A percentile compares a stretch with the other conserved stretches of the same genome.
These are phyloP conservation scores for Puccinellia tenuiflora DNA, from an alignment of 176 grass and related monocot genomes.

Conservation along the genomic window DNA sequence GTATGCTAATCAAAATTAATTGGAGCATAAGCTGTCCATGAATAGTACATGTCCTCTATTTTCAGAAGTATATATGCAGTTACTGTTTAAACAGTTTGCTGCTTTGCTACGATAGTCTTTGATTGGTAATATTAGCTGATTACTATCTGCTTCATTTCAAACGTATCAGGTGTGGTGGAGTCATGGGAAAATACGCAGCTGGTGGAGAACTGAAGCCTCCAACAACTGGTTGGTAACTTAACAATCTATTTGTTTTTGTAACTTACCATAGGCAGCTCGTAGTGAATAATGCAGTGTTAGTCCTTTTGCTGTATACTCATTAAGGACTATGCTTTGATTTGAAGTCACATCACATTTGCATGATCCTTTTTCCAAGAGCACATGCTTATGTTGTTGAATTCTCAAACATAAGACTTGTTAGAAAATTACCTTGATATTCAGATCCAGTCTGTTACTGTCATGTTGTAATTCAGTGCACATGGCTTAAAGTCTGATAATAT, in stretches of 20 bases:
- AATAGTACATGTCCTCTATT: background rate
- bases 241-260: background rate
- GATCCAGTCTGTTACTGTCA: background rate
- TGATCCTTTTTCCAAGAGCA: background rate
- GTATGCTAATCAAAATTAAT: background rate
- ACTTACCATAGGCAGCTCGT: background rate
- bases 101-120: conserved; percentile 4
- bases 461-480: background rate
- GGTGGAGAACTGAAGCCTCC: conserved; percentile 99
- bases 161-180: conserved; percentile 77
- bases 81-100: background rate
- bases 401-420: background rate
- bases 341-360: background rate
- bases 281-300: background rate
- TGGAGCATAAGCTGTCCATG: background rate
- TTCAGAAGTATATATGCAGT: conserved; percentile 5
- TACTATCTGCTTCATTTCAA: conserved; percentile 24
- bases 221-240: conserved; percentile 78
- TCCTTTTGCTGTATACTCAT: background rate
- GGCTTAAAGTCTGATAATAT: background rate
- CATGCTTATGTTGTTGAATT: background rate
- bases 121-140: conserved; percentile 20
- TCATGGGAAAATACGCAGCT: conserved; percentile 99
- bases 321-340: background rate
- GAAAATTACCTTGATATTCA: background rate